Evolutionary conservation across 2,329 filamentous ascomycete genomes (phyloP), one percentile per base, ranked within the genome.

Genomic region (Hypoxylon sp.): DNA sequence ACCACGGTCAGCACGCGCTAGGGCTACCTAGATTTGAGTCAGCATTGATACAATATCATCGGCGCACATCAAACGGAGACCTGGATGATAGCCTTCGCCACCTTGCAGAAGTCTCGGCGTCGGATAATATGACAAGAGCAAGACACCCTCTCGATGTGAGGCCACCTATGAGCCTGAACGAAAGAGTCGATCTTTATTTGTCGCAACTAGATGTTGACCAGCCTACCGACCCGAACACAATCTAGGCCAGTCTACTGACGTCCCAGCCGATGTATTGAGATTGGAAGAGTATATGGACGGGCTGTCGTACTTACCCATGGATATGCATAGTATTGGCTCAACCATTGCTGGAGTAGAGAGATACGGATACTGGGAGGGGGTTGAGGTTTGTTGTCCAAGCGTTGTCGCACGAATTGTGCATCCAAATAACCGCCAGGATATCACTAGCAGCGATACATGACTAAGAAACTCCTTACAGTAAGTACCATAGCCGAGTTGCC

Each of bases 341-440:
- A 2, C 19, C 24, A 13, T 11, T 11, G 22, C 13, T 32, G 24
- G 37, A 32, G 30, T 37, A 24, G 19, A 24, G 19, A 52, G 49
- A 22, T 37, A 54, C 28, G 8, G 11, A 19, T 44, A n/a, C 32
- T 28, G 17, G 20, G 13, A 62, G 59, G 53, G 48, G 48, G 15
- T 20, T 62, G 10, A 8, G 24, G 11, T 43, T 57, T 54, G n/a
- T 47, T 47, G 20, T 17, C 37, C 48, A 7, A 48, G 53, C 53
- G 32, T 62, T 20, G n/a, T 8, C 6, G 5, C 26, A 22, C 19
- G 24, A 17, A 11, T 4, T 11, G 5, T 26, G 24, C 20, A 57
- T 13, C 11, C 32, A 4, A 59, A 47, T n/a, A 20, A 20, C 19
- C 15, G 32, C 11, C 10, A 26, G 24, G 22, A 44, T 28, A 51